phyloP scores from a whole-genome alignment of 176 grass and related monocot species.

The Thalia dealbata region DNA sequence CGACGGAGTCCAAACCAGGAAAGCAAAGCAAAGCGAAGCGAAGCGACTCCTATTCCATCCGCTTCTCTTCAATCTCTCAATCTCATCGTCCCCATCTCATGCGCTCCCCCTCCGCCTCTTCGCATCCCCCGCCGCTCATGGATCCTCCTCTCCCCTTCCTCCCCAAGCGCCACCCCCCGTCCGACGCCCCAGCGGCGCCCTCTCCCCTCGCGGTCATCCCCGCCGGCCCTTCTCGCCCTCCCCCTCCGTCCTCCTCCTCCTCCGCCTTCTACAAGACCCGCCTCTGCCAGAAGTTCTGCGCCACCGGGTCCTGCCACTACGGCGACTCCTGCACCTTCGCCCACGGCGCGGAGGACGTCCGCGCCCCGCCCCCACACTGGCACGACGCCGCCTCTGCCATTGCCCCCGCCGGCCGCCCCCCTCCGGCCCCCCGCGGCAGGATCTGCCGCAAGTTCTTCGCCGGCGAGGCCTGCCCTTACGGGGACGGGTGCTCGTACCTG shows the following conservation, averaged over 20 bases:
- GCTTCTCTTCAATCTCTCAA: too few relatives aligned
- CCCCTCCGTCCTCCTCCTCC: neutral
- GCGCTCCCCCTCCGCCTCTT: neutral
- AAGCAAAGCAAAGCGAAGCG: too few relatives aligned
- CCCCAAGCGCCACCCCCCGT: neutral
- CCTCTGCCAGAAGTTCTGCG: slow-evolving; percentile 39
- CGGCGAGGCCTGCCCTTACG: slow-evolving; percentile 34
- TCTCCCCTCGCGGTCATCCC: too few relatives aligned
- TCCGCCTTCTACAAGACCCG: slow-evolving; percentile 34
- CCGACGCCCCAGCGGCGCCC: neutral
- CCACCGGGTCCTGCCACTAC: slow-evolving; percentile 18
- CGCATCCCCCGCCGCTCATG: neutral
- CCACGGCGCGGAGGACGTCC: slow-evolving; percentile 42
- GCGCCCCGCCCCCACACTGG: slow-evolving; percentile 22
- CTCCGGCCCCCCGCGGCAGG: too few relatives aligned
- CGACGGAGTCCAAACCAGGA: too few relatives aligned
- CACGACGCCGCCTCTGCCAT: neutral
- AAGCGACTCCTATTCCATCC: too few relatives aligned
- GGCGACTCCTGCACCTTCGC: slow-evolving; percentile 42
- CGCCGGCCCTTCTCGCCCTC: neutral
- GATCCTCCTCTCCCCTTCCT: neutral
- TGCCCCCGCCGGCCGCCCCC: neutral
- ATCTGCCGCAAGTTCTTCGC: slow-evolving; percentile 25
- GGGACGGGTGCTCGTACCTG: slow-evolving; percentile 18
- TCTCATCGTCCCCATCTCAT: too few relatives aligned